A percentile compares a stretch with the other conserved stretches of the same genome.
Conservation (phyloP, 2,329 filamentous ascomycete genomes). For the Nectriaceae sp. region DNA sequence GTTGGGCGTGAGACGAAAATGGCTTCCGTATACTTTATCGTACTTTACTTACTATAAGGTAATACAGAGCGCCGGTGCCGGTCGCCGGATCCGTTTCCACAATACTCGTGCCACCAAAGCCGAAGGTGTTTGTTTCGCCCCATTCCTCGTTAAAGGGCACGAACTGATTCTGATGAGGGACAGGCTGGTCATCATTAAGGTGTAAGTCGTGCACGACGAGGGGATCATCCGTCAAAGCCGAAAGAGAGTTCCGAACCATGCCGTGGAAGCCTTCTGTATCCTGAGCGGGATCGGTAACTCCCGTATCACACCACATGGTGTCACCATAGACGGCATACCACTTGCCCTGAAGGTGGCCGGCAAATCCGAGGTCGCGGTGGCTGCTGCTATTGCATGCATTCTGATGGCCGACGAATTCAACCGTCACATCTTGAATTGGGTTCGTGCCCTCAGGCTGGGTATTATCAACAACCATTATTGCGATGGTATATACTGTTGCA, state of each 20-base stretch:
- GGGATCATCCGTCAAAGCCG: conserved; percentile 35
- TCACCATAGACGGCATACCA: conserved; percentile 41
- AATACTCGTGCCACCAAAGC: conserved; percentile 43
- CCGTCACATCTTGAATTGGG: conserved; percentile 29
- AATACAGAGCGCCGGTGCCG: conserved; percentile 36
- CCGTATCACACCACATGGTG: conserved; percentile 36
- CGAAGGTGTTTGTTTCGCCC: conserved; percentile 37
- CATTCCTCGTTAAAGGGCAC: conserved; percentile 37
- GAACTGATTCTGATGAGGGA: conserved; percentile 37
- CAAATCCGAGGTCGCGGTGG: conserved; percentile 40
- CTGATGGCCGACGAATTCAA: conserved; percentile 38
- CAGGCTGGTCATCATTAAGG: conserved; percentile 32
- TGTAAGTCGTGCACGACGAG: conserved; percentile 39
- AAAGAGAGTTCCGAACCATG: conserved; percentile 41
- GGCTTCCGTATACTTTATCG: accelerated
- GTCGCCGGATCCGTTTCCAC: conserved; percentile 33
- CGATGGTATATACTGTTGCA: too few relatives aligned
- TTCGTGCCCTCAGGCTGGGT: conserved; percentile 39
- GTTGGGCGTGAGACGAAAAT: too few relatives aligned
- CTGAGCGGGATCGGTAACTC: conserved; percentile 32
- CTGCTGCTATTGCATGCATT: conserved; percentile 39
- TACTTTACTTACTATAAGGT: conserved; percentile 34
- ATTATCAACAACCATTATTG: conserved; percentile 31
- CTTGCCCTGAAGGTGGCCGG: conserved; percentile 34
- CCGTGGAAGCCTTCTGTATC: conserved; percentile 39